Evolutionary conservation across 768 basidiomycete genomes (phyloP), one percentile per base, ranked within the genome.

Genomic region (Agaricus blazei): DNA sequence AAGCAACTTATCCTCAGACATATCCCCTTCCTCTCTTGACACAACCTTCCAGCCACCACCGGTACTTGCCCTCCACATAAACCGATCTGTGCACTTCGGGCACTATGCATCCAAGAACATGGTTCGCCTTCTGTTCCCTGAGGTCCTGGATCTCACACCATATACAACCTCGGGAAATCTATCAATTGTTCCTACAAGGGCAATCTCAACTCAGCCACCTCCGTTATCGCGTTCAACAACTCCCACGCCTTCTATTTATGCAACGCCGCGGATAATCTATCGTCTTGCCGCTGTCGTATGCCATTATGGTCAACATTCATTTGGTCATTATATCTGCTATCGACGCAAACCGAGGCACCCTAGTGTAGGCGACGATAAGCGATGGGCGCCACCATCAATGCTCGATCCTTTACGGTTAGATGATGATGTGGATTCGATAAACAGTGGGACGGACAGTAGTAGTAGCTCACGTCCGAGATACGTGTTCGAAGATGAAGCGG

Each of bases 241-340:
- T 24, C 57, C 47, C 24, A 53, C 44, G 62, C 63, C 48, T 38
- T 58, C 31, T 62, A 66, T 6, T 67, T 68, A 29, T 68, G 54
- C 46, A 67, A 83, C 27, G 76, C 82, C 12, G 74, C 75, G 83
- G 44, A 86, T 84, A n/a, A 73, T 95, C 36, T 98, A 98, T 69
- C 83, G 93, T 45, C 80, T 98, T 36, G 70, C 84, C 2, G 85
- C 91, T 9, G 84, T 90, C 29, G 93, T 98, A 14, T 93, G 93
- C 62, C 96, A 98, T 69, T 96, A 86, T 65, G 96, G 96, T 12
- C 83, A 86, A 52, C 94, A 97, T 65, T 87, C 87, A 3, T 95
- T 90, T 65, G 96, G 96, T 4, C 96, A 99, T 66, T 99, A 96
- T 66, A 82, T 98, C 60, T 93, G 90, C 61, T 96, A 85, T 66